Percentiles rank a stretch among this genome's conserved stretches.
These are phyloP conservation scores for Fusarium hostae DNA, from an alignment of 2,329 filamentous ascomycete species.

Conservation along the genomic window DNA sequence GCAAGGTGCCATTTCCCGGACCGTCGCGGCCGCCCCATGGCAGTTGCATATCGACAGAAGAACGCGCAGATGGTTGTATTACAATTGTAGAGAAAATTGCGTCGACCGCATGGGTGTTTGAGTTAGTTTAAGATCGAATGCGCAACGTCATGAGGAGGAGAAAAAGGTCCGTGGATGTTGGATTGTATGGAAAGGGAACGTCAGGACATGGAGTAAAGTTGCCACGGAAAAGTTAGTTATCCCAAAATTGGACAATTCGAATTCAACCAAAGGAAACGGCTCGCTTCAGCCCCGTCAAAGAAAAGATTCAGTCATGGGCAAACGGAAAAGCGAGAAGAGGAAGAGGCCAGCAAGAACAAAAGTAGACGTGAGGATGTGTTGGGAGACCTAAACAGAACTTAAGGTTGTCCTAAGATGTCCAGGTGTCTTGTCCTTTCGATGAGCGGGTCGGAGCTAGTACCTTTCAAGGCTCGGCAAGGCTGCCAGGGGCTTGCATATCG, in stretches of 20 bases:
- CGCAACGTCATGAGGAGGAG: constrained; percentile 41
- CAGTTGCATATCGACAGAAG: constrained; percentile 50
- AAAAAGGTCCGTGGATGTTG: constrained; percentile 8
- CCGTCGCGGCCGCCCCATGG: constrained; percentile 51
- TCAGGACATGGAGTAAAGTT: constrained; percentile 31
- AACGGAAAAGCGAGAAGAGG: constrained; percentile 17
- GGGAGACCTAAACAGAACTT: constrained; percentile 19
- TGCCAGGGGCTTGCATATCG: constrained; percentile 45
- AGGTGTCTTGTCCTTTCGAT: constrained; percentile 42
- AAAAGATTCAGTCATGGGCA: constrained; percentile 25
- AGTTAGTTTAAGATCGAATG: constrained; percentile 27
- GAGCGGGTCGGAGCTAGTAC: constrained; percentile 43
- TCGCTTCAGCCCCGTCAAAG: constrained; percentile 21
- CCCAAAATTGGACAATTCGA: constrained; percentile 13
- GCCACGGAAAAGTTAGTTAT: constrained; percentile 14
- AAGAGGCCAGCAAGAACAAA: constrained; percentile 31
- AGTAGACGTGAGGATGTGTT: constrained; percentile 24
- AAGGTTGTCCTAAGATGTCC: constrained; percentile 37
- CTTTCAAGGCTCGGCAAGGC: constrained; percentile 41
- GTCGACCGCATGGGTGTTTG: constrained; percentile 38
- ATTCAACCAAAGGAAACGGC: constrained; percentile 20
- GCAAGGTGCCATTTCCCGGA: constrained; percentile 47
- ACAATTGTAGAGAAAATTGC: constrained; percentile 29
- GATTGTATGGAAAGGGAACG: constrained; percentile 20
- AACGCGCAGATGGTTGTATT: constrained; percentile 32